Base-by-base conservation (phyloP, 2,329 filamentous ascomycete species). In the Talaromyces piceae region DNA sequence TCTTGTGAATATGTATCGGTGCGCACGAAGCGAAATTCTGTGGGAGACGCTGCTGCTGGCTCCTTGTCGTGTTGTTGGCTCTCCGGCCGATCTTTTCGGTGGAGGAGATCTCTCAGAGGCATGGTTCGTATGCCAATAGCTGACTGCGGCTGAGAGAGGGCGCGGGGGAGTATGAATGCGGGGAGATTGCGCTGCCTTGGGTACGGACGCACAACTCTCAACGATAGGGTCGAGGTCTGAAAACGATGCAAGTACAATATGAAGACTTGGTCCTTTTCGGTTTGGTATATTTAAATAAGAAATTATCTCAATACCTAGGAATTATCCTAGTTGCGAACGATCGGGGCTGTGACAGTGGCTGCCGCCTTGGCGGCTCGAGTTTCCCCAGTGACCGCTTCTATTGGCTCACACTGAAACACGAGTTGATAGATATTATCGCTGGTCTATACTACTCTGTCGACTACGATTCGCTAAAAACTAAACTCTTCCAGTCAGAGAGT, bases 1-100 rank as follows among this genome's bases (percentile, higher is more conserved):
- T 96, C 89, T 65, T 90, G 80, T 1, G 84, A 83, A 57, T 83
- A 72, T 1, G 91, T 95, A 64, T 95, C 91, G 57, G 88, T 86
- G 55, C 90, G 85, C 63, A 93, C 78, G 72, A 96, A 89, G 56
- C 79, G 88, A 73, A 96, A 89, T 46, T 46, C 47, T 30, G 48
- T 45, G 5, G 51, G 81, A 64, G 74, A 80, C 80, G 54, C 43
- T 62, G 54, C 43, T 62, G 57, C 44, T 16, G 22, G 28, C 27
- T 31, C 39, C 46, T 8, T 25, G 31, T 49, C 30, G n/a, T n/a
- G n/a, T n/a, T n/a, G n/a, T n/a, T 28, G 49, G 30, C 49, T 41
- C 52, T 51, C 53, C 55, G 50, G 53, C 56, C 52, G 51, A 18
- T 69, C 66, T 60, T 74, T 79, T 71, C 82, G 84, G 65, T 79